Evolutionary conservation across 176 grass and related monocot species (phyloP).

Genomic region (Ananas comosus): DNA sequence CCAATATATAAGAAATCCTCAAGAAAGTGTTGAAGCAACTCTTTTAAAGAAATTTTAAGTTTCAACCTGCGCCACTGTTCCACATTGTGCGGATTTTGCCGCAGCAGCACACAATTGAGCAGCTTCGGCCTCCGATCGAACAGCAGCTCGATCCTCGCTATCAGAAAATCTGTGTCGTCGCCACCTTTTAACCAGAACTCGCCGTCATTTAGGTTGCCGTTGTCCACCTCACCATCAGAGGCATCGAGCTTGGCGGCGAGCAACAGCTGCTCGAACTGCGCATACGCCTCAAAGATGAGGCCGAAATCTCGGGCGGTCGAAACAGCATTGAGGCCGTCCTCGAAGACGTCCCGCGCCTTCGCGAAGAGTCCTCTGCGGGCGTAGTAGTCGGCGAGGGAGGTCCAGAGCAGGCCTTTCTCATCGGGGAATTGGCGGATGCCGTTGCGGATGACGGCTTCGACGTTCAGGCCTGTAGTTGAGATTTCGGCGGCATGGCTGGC

Average conservation of each 20-base stretch:
- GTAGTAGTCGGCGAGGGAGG: constrained; percentile 65
- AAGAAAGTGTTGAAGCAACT: too few species aligned
- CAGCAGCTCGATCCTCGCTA: constrained; percentile 56
- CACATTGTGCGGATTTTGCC: constrained; percentile 82
- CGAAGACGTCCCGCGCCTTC: constrained; percentile 64
- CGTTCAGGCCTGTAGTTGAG: constrained; percentile 34
- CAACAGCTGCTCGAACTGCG: constrained; percentile 75
- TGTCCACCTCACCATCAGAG: constrained; percentile 7
- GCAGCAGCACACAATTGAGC: constrained; percentile 66
- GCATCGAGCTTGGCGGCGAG: constrained; percentile 55
- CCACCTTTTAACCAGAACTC: constrained; percentile 68
- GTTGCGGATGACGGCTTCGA: constrained; percentile 50
- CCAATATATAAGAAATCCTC: neutral
- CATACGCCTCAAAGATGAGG: constrained; percentile 68
- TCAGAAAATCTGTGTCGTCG: constrained; percentile 66
- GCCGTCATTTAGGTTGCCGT: constrained; percentile 3
- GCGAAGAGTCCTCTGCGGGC: constrained; percentile 55
- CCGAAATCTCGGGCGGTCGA: constrained; percentile 67
- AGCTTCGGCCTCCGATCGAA: constrained; percentile 66
- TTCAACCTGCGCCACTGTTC: constrained; percentile 87
- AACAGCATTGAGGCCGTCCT: constrained; percentile 59
- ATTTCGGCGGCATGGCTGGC: constrained; percentile 73
- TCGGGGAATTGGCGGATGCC: constrained; percentile 65
- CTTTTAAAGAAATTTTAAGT: too few species aligned
- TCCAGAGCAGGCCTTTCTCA: constrained; percentile 69